These are phyloP conservation scores for Scenedesmus sp. DNA, from an alignment of 163 green algal genomes.

Conservation along the genomic window DNA sequence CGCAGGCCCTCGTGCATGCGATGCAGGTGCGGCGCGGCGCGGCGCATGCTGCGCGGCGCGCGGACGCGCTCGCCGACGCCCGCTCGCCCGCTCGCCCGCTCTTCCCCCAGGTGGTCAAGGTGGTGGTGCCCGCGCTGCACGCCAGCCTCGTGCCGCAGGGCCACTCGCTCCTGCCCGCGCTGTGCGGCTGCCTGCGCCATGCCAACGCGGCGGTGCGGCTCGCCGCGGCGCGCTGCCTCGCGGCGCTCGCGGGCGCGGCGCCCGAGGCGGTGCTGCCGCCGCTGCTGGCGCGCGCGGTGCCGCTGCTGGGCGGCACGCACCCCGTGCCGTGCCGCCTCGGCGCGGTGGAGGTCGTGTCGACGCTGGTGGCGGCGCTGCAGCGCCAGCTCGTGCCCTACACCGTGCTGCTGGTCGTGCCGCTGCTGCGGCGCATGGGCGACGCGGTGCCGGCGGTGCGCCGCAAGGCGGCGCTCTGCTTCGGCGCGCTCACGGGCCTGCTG, in stretches of 20 bases:
- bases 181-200: slow-evolving; percentile 61
- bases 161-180: slow-evolving; percentile 64
- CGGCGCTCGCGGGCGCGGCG: slow-evolving; percentile 44
- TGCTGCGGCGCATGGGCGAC: slow-evolving; percentile 93
- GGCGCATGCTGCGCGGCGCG: background rate
- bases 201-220: slow-evolving; percentile 59
- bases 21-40: slow-evolving; percentile 26
- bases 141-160: slow-evolving; percentile 51
- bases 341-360: slow-evolving; percentile 58
- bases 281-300: slow-evolving; percentile 59
- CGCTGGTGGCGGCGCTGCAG: slow-evolving; percentile 52
- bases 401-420: slow-evolving; percentile 87
- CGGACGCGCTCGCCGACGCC: too few species aligned
- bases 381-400: slow-evolving; percentile 76
- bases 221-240: slow-evolving; percentile 54
- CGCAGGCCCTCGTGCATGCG: slow-evolving; percentile 62
- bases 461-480: slow-evolving; percentile 84
- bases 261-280: slow-evolving; percentile 55
- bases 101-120: slow-evolving; percentile 70
- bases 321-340: slow-evolving; percentile 54
- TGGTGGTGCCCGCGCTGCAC: slow-evolving; percentile 67
- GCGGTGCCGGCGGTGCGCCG: slow-evolving; percentile 59
- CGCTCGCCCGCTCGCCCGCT: background rate
- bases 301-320: slow-evolving; percentile 60
- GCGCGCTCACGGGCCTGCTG: slow-evolving; percentile 84